These are phyloP conservation scores for Bipolaris bicolor DNA, from an alignment of 2,329 filamentous ascomycete genomes.

Conservation along the genomic window DNA sequence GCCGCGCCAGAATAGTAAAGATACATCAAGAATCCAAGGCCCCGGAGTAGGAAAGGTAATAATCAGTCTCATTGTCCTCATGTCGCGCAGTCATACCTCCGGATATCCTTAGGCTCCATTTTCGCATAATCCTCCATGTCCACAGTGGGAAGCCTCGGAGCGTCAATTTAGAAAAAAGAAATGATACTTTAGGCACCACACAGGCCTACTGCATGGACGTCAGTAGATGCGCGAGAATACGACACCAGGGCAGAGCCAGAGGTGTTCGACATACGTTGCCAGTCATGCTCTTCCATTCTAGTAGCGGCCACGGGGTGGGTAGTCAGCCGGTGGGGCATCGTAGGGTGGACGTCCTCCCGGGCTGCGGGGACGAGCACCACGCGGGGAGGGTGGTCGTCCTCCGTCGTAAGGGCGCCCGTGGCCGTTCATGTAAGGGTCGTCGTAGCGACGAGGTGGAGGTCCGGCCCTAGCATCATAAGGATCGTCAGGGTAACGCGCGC, in stretches of 20 bases:
- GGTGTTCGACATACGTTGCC: constrained; percentile 5
- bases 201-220: constrained; percentile 6
- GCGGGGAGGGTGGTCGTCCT: constrained; percentile 53
- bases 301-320: constrained; percentile 49
- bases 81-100: constrained; percentile 11
- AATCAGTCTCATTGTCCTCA: constrained; percentile 13
- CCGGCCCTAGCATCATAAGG: constrained; percentile 67
- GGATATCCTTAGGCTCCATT: constrained; percentile 11
- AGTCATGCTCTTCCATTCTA: constrained; percentile 25
- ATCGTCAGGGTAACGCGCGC: constrained; percentile 72
- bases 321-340: constrained; percentile 52
- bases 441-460: constrained; percentile 61
- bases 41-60: constrained; percentile 3
- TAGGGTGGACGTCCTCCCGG: constrained; percentile 68
- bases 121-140: constrained; percentile 12
- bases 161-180: constrained; percentile 1
- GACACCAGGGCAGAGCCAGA: background rate
- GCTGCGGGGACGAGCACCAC: constrained; percentile 49
- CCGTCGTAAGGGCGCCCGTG: constrained; percentile 62
- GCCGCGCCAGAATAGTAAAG: background rate
- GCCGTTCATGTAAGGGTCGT: constrained; percentile 66
- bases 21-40: constrained; percentile 9
- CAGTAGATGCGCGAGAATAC: constrained; percentile 5
- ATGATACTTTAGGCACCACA: background rate
- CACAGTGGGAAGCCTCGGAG: constrained; percentile 1